These are phyloP conservation scores for Globisporangium abappressorium DNA, from an alignment of 352 stramenopile species.

Conservation along the genomic window DNA sequence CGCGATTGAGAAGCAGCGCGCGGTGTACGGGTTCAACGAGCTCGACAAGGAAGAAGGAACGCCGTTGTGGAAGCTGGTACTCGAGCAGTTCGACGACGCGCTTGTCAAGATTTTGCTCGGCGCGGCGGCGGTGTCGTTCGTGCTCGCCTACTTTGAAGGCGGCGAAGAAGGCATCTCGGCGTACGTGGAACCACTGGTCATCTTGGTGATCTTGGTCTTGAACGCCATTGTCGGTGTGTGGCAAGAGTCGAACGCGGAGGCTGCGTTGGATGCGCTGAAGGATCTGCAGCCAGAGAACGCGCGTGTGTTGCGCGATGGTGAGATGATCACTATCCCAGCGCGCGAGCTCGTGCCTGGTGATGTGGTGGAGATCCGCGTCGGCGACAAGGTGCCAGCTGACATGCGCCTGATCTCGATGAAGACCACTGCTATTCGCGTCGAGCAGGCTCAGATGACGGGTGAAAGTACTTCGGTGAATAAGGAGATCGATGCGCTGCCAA, in stretches of 20 bases:
- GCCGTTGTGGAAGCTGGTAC: conserved; percentile 92
- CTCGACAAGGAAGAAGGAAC: conserved; percentile 88
- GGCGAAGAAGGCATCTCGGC: conserved; percentile 81
- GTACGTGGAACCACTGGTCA: conserved; percentile 97
- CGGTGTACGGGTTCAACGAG: conserved; percentile 80
- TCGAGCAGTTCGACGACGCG: conserved; percentile 99
- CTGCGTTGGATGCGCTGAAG: conserved; percentile 94
- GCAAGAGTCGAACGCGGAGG: conserved; percentile 94
- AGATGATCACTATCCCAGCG: conserved; percentile 83
- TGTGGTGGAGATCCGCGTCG: conserved; percentile 94
- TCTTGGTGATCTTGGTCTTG: conserved; percentile 95
- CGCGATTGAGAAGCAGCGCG: conserved; percentile 56
- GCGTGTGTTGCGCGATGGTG: conserved; percentile 84
- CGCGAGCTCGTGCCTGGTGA: conserved; percentile 96
- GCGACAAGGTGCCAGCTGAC: conserved; percentile 97
- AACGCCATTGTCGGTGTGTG: conserved; percentile 97
- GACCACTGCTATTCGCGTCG: conserved; percentile 91
- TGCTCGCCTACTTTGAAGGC: conserved; percentile 92
- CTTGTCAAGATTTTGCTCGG: conserved; percentile 98
- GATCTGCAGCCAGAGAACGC: conserved; percentile 93
- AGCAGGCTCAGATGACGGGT: conserved; percentile 97
- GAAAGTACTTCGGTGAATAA: conserved; percentile 95
- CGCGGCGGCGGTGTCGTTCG: conserved; percentile 93
- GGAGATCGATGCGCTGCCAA: conserved; percentile 72
- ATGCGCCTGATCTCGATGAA: conserved; percentile 94